phyloP scores from a whole-genome alignment of 1,284 basidiomycete genomes.

The Ganoderma lingzhi region DNA sequence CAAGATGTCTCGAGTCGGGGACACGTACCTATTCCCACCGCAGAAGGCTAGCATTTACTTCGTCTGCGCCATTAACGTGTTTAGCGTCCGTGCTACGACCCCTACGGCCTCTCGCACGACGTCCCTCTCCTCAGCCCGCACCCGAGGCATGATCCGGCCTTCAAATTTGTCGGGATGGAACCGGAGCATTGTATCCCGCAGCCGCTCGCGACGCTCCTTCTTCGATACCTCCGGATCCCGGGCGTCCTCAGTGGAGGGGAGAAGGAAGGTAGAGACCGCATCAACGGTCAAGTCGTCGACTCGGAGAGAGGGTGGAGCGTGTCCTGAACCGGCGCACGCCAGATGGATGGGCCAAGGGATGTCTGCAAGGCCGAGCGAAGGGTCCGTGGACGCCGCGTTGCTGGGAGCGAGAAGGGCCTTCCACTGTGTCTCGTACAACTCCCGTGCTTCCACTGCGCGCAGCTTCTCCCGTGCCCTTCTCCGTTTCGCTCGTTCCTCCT shows the following conservation, averaged over 20 bases:
- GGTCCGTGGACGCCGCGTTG: too few relatives aligned
- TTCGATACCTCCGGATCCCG: conserved; percentile 34
- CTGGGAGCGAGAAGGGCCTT: too few relatives aligned
- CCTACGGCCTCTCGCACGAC: conserved; percentile 82
- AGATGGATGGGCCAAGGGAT: conserved; percentile 80
- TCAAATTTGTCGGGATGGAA: conserved; percentile 93
- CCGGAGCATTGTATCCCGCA: conserved; percentile 77
- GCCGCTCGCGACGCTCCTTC: conserved; percentile 60
- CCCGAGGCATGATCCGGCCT: conserved; percentile 68
- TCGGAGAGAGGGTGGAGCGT: conserved; percentile 32
- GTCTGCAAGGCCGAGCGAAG: conserved; percentile 54
- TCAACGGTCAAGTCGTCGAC: conserved; percentile 65
- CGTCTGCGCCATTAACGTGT: conserved; percentile 34
- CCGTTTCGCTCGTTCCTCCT: conserved; percentile 55
- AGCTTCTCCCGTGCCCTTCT: conserved; percentile 54
- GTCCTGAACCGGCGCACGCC: not conserved
- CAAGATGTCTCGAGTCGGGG: not conserved
- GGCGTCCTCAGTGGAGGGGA: conserved; percentile 43
- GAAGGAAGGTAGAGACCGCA: conserved; percentile 69
- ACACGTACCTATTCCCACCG: not conserved
- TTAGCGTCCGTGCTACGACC: conserved; percentile 53
- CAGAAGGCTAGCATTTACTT: conserved; percentile 20
- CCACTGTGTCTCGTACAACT: conserved; percentile 50
- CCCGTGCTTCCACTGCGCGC: conserved; percentile 53
- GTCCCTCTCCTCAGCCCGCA: conserved; percentile 70